These are phyloP conservation scores for Panicum virgatum DNA, from an alignment of 202 grass and related monocot species.

Conservation along the genomic window DNA sequence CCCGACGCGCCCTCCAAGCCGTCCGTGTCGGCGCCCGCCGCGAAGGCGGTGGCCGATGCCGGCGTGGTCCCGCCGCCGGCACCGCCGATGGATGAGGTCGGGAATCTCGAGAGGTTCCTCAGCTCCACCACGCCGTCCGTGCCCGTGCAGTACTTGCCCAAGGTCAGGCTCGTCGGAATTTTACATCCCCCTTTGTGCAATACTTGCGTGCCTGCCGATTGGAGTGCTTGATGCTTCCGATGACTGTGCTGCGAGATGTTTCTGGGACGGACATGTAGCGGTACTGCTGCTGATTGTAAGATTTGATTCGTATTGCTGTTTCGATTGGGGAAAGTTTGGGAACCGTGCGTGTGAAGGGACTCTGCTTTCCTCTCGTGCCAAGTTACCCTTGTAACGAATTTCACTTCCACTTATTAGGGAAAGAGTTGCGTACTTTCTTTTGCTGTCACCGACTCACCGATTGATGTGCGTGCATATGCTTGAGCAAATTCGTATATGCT, in stretches of 20 bases:
- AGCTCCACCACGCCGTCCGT: conserved; percentile 63
- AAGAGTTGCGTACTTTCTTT: background rate
- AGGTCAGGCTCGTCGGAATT: conserved; percentile 35
- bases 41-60: background rate
- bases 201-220: conserved; percentile 1
- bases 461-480: too few species aligned
- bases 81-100: background rate
- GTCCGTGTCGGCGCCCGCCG: background rate
- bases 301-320: background rate
- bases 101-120: conserved; percentile 76
- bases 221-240: background rate
- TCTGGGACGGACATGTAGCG: background rate
- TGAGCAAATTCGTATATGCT: too few species aligned
- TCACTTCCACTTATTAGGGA: background rate
- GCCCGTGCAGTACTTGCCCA: conserved; percentile 56
- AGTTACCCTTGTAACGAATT: background rate
- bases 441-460: background rate
- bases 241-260: background rate
- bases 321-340: conserved; percentile 5
- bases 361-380: background rate
- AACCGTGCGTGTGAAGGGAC: background rate
- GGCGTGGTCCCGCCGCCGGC: background rate
- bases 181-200: background rate
- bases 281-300: background rate
- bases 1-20: conserved; percentile 20